Percentiles rank a stretch among this genome's conserved stretches.
Evolutionary conservation across 73 alveolate genomes (phyloP).

Genomic region (Tetrahymena thermophila): DNA sequence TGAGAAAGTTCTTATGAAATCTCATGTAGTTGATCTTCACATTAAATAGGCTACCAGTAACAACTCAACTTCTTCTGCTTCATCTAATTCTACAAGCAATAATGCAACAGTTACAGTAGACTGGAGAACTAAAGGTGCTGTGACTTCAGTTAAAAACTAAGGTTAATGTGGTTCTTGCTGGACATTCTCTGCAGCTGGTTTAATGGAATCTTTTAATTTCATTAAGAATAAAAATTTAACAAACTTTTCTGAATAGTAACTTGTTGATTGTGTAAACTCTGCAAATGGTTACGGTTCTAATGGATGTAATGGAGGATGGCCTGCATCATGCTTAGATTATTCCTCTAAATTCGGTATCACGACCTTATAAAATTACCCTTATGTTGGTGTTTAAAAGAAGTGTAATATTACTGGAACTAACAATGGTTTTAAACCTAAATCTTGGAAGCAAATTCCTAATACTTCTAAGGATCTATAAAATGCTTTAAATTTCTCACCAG

Average conservation of each 20-base stretch:
- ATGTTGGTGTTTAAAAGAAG: slow-evolving; percentile 1
- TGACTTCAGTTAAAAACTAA: slow-evolving; percentile 67
- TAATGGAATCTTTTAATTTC: too few species aligned
- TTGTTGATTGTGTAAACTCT: slow-evolving; percentile 63
- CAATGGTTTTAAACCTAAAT: too few species aligned
- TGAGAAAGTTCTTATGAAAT: not conserved
- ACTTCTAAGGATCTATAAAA: not conserved
- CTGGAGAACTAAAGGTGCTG: too few species aligned
- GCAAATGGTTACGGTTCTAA: slow-evolving; percentile 6
- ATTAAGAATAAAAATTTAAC: not conserved
- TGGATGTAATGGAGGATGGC: slow-evolving; percentile 52
- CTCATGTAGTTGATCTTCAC: too few species aligned
- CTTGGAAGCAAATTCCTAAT: not conserved
- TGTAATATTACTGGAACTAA: slow-evolving; percentile 7
- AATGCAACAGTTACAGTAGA: too few species aligned
- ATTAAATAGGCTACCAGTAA: too few species aligned
- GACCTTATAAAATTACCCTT: slow-evolving; percentile 22
- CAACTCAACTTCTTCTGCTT: too few species aligned
- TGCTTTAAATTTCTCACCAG: not conserved
- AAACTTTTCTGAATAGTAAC: slow-evolving; percentile 49
- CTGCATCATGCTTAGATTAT: slow-evolving; percentile 13
- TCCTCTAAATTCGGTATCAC: slow-evolving; percentile 5
- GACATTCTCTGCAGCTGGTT: slow-evolving; percentile 76
- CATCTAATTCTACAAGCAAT: too few species aligned
- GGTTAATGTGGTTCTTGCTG: slow-evolving; percentile 80